Evolutionary conservation across 768 basidiomycete genomes (phyloP).

Genomic region (Ephemerocybe angulata): DNA sequence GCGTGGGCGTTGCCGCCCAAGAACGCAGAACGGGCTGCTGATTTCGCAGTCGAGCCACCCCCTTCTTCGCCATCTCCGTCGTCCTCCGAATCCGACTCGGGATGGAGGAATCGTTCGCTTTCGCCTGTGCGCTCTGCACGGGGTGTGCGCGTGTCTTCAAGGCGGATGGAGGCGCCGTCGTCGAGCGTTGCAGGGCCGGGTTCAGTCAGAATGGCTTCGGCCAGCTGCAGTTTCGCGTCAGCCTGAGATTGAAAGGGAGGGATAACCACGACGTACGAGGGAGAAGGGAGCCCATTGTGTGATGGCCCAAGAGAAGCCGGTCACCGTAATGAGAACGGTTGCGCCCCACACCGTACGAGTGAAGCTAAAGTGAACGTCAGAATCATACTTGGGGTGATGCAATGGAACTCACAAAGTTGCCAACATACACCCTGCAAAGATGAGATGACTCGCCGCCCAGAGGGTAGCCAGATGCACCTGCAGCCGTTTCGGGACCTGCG

Average conservation of each 20-base stretch:
- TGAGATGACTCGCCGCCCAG: conserved; percentile 74
- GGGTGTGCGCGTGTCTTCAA: conserved; percentile 42
- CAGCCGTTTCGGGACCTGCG: conserved; percentile 39
- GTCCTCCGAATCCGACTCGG: conserved; percentile 23
- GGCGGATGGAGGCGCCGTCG: conserved; percentile 36
- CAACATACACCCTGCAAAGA: conserved; percentile 77
- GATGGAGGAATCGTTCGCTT: conserved; percentile 7
- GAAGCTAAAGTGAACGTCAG: conserved; percentile 44
- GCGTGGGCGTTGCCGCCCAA: conserved; percentile 45
- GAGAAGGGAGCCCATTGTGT: conserved; percentile 93
- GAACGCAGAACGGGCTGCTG: conserved; percentile 23
- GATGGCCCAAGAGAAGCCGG: conserved; percentile 92
- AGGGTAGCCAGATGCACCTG: conserved; percentile 63
- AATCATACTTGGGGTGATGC: neutral
- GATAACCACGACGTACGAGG: conserved; percentile 48
- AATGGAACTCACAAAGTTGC: conserved; percentile 68
- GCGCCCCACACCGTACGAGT: conserved; percentile 67
- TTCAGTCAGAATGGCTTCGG: conserved; percentile 78
- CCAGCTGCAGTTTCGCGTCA: conserved; percentile 50
- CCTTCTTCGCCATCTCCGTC: conserved; percentile 20
- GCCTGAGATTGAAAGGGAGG: neutral
- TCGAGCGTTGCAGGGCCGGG: conserved; percentile 31
- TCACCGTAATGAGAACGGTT: conserved; percentile 69
- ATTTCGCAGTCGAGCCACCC: conserved; percentile 3
- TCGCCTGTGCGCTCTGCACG: conserved; percentile 12